A percentile compares a stretch with the other conserved stretches of the same genome.
These are phyloP conservation scores for Echinochloa phyllopogon DNA, from an alignment of 176 grass and related monocot genomes.

Conservation along the genomic window DNA sequence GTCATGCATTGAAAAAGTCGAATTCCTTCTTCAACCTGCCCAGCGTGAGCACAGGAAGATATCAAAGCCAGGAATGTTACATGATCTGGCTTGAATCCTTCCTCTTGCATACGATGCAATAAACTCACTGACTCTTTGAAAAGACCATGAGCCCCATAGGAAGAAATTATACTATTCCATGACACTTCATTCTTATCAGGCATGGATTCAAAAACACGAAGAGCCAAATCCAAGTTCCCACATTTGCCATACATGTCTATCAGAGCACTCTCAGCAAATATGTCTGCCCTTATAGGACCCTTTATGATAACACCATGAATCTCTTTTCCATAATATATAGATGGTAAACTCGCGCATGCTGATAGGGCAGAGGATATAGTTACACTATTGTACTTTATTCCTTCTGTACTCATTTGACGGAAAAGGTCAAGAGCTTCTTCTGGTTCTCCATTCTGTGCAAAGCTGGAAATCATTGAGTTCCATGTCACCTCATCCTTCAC, in stretches of 20 bases:
- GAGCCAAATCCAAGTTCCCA: conserved; percentile 68
- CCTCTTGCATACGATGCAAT: conserved; percentile 67
- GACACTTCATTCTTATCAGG: conserved; percentile 75
- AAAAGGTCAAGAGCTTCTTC: conserved; percentile 72
- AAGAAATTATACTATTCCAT: conserved; percentile 92
- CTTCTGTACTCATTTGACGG: conserved; percentile 71
- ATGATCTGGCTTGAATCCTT: conserved; percentile 67
- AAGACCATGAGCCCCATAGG: conserved; percentile 84
- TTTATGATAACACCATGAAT: conserved; percentile 82
- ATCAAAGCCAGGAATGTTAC: conserved; percentile 89
- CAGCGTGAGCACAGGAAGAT: conserved; percentile 81
- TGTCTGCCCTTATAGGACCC: conserved; percentile 57
- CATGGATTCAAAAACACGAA: conserved; percentile 74
- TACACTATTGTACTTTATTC: conserved; percentile 63
- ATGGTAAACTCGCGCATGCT: conserved; percentile 73
- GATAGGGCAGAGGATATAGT: conserved; percentile 80
- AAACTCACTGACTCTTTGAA: conserved; percentile 67
- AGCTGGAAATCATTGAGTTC: conserved; percentile 95
- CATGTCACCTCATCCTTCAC: conserved; percentile 71
- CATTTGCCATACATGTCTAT: conserved; percentile 94
- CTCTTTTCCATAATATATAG: conserved; percentile 79
- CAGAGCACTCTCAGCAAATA: conserved; percentile 76
- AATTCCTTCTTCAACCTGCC: conserved; percentile 73
- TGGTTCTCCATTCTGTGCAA: conserved; percentile 79
- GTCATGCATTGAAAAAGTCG: conserved; percentile 68